Evolutionary conservation across 2,329 filamentous ascomycete species (phyloP).

Genomic region (Fusarium cyanostomum): DNA sequence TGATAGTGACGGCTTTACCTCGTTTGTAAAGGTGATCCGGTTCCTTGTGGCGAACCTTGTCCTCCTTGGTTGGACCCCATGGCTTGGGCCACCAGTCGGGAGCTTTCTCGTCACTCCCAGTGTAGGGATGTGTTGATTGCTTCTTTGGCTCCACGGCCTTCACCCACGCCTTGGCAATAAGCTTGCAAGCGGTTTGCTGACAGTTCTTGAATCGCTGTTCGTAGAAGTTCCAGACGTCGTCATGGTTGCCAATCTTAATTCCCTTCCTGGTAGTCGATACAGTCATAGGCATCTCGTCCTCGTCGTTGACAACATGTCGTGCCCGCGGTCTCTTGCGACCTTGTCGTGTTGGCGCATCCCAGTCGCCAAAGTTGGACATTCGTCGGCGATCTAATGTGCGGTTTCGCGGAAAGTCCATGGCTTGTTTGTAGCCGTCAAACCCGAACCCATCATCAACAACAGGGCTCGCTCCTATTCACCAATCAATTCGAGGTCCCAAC

Average conservation of each 20-base stretch:
- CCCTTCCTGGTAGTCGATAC: slow-evolving; percentile 52
- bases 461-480: slow-evolving; percentile 45
- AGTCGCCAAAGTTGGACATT: slow-evolving; percentile 46
- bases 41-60: slow-evolving; percentile 73
- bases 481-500: slow-evolving; percentile 13
- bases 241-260: slow-evolving; percentile 63
- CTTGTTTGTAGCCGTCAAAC: slow-evolving; percentile 42
- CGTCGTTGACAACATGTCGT: slow-evolving; percentile 52
- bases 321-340: slow-evolving; percentile 46
- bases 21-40: slow-evolving; percentile 77
- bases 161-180: slow-evolving; percentile 79
- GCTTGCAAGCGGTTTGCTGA: slow-evolving; percentile 77
- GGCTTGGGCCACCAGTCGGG: slow-evolving; percentile 74
- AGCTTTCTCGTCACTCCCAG: slow-evolving; percentile 67
- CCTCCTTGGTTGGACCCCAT: slow-evolving; percentile 60
- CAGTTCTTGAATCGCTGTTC: slow-evolving; percentile 69
- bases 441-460: slow-evolving; percentile 47
- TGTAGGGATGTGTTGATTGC: slow-evolving; percentile 78
- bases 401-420: slow-evolving; percentile 40
- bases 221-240: slow-evolving; percentile 68
- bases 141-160: slow-evolving; percentile 81
- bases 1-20: slow-evolving; percentile 55
- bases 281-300: slow-evolving; percentile 54
- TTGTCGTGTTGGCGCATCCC: slow-evolving; percentile 44
- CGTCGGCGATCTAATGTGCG: slow-evolving; percentile 46